phyloP scores from a whole-genome alignment of 2,329 filamentous ascomycete genomes.

The Dothistroma septosporum region DNA sequence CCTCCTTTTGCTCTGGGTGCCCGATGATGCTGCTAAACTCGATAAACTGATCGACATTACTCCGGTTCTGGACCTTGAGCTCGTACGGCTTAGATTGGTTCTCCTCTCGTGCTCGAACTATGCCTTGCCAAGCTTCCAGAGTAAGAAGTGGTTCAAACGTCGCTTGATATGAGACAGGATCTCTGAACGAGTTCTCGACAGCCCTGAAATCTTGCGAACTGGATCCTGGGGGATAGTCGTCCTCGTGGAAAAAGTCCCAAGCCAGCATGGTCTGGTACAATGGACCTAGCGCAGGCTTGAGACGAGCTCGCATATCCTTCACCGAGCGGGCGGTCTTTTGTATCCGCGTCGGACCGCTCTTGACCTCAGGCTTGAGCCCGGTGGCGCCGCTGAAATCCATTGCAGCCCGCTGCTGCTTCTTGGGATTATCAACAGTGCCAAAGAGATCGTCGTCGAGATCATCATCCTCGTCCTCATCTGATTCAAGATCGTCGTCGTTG shows the following conservation, averaged over 20 bases:
- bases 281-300: conserved; percentile 81
- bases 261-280: conserved; percentile 81
- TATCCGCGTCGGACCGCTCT: conserved; percentile 76
- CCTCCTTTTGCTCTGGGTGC: conserved; percentile 64
- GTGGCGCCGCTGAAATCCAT: conserved; percentile 30
- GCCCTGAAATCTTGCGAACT: conserved; percentile 66
- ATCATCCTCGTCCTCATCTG: conserved; percentile 38
- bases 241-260: conserved; percentile 92
- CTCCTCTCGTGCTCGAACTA: conserved; percentile 86
- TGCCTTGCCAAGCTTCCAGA: conserved; percentile 92
- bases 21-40: conserved; percentile 85
- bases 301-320: conserved; percentile 89
- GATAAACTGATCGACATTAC: conserved; percentile 87
- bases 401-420: conserved; percentile 37
- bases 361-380: conserved; percentile 43
- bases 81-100: conserved; percentile 75
- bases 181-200: conserved; percentile 73
- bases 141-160: conserved; percentile 88
- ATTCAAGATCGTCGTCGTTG: conserved; percentile 59
- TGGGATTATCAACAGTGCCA: conserved; percentile 44
- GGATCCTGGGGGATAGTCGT: conserved; percentile 74
- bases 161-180: conserved; percentile 74
- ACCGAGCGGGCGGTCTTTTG: conserved; percentile 72
- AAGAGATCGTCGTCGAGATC: conserved; percentile 65
- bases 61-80: conserved; percentile 79